Base-by-base conservation (phyloP, 129 eudicot species). In the Artemisia annua region DNA sequence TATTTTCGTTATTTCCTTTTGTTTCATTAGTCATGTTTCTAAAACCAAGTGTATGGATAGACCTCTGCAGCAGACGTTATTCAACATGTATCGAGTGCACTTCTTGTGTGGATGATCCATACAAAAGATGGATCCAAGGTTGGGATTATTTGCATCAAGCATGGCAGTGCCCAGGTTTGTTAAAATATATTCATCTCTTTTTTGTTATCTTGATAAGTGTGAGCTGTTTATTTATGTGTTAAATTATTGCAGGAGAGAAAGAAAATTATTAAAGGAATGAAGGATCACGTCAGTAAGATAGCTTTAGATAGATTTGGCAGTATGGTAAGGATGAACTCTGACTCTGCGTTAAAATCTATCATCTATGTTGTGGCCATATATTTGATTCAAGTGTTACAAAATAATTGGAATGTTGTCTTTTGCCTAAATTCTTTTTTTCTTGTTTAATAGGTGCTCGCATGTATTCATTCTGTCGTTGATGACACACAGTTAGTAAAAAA, bases 211-310 rank as follows among this genome's bases (percentile, higher is more conserved):
- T 30, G 5, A 5, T 35, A 9, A 59, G 20, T 15, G 12, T 16
- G 12, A 35, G 20, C 77, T 48, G 53, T n/a, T 6, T 2, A 26
- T 26, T 26, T 26, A 26, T 26, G 3, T 26, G 28, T 26, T 26
- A 26, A 26, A 26, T 26, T 26, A 26, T 71, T 59, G 26, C 63
- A 90, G 99, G 97, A 94, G 75, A 79, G 99, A 79, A 94, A 94
- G 87, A 94, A 94, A 78, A 89, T 94, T 54, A 81, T 90, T 39
- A 94, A 94, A 73, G 99, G 96, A 48, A 80, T 90, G 91, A 94
- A 94, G 84, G 88, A 82, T 66, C 88, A 86, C 5, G 85, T 94
- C 44, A 80, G 83, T 56, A 94, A 94, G 84, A 86, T 86, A 56
- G 99, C 96, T 71, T 74, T 72, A 46, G 97, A 94, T 86, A 75